Base-by-base conservation (phyloP, 257 asterid genomes). In the Capsicum pubescens region DNA sequence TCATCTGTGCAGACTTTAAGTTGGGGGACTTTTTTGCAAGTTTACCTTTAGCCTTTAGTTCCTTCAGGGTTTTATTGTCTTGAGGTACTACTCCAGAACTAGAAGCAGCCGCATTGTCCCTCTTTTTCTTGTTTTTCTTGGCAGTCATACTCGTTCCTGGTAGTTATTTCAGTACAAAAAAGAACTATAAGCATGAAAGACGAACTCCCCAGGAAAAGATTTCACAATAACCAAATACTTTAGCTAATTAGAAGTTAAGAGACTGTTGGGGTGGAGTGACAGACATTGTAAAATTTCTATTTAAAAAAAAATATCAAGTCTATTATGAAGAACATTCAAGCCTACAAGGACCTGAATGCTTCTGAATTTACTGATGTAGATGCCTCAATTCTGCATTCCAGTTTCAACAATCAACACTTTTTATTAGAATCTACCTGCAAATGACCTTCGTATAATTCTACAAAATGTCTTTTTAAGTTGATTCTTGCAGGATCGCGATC, bases 131-230 rank as follows among this genome's bases (percentile, higher is more conserved):
- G 39, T 86, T 88, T 72, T 76, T 87, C 82, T 81, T 83, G 15
- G 69, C 50, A 67, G 89, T 88, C 94, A 94, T 93, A 69, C 57
- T 82, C 82, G 80, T 80, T 84, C 82, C 71, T 57, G 88, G 87
- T 68, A 54, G 85, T 60, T 5, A 71, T 66, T 36, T 54, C 26
- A 32, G 19, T 9, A 26, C n/a, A 69, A 68, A 68, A 10, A 69
- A 54, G 54, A 54, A 54, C 50, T 52, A 52, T 35, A 77, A 77
- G 26, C 81, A 77, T 54, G 81, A 77, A 54, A 3, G 14, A 52
- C 14, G 26, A 77, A 54, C 54, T 54, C 61, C 64, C 54, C 64
- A 77, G 54, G 9, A 77, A 35, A 15, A 26, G 81, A 16, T 77
- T 52, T 77, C 64, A 77, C 42, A 50, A 52, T 9, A 52, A 21